Base-by-base conservation (phyloP, 116 monocot species). In the Cymodocea nodosa region DNA sequence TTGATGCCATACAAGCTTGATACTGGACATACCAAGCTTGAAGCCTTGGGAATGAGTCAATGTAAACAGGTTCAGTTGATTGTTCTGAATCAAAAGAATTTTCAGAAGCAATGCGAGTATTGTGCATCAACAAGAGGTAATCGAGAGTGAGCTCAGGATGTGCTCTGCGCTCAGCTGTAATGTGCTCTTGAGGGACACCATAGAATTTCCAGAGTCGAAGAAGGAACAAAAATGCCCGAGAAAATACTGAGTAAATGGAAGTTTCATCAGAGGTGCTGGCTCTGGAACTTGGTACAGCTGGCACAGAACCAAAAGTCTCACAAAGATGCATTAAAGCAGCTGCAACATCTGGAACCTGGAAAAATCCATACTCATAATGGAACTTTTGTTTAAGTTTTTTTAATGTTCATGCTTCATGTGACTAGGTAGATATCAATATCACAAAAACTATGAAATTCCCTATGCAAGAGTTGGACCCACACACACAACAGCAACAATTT, bases 161-260 rank as follows among this genome's bases (percentile, higher is more conserved):
- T 7, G 83, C 95, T 68, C 85, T 83, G 51, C 95, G 79, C 5
- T 81, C 83, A n/a, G 79, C 82, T 23, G 76, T 53, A 60, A 71
- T 75, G 18, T 87, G 73, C 49, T 95, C 90, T 40, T 85, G 84
- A 67, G 95, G 95, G 16, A 81, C 90, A 60, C 76, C 78, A 74
- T 85, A 87, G 61, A 95, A 95, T 70, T 95, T 95, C 90, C 95
- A 95, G 52, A 95, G 69, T 15, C 90, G 87, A 66, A 95, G 81
- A 70, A 95, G 90, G 61, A 90, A 85, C 23, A 95, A 77, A 76
- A 95, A 95, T 50, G 95, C 90, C 72, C 79, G 85, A 11, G 95
- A 95, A 65, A 95, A 95, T 62, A 95, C 85, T 0, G 85, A 77
- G 53, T 87, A 90, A 56, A 77, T 66, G 53, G 90, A 87, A 2